Conservation (phyloP, 2,329 filamentous ascomycete genomes). For the Penicillium sp. region DNA sequence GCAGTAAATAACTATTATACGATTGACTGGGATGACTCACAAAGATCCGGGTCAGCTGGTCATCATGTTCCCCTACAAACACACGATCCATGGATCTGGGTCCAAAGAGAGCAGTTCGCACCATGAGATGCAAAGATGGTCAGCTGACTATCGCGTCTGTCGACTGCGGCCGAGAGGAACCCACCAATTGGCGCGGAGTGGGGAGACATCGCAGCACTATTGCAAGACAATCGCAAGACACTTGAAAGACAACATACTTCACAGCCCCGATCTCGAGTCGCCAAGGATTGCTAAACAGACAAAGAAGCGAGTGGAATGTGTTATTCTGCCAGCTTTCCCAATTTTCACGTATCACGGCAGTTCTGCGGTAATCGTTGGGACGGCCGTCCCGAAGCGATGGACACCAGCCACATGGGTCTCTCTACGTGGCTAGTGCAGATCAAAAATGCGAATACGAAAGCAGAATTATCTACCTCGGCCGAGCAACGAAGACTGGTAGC, state of each 20-base stretch:
- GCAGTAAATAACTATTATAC: background rate
- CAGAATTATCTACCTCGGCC: background rate
- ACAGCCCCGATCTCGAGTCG: constrained; percentile 5
- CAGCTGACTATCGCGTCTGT: constrained; percentile 11
- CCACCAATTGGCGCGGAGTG: constrained; percentile 8
- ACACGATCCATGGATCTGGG: constrained; percentile 6
- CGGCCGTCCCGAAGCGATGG: constrained; percentile 4
- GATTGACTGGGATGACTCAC: background rate
- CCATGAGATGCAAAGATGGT: constrained; percentile 4
- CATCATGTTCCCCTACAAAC: background rate
- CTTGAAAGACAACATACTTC: background rate
- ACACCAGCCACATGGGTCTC: constrained; percentile 8
- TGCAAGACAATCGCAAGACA: constrained; percentile 4
- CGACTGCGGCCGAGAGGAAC: constrained; percentile 8
- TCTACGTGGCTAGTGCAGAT: constrained; percentile 6
- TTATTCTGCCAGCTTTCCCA: background rate
- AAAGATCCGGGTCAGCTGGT: constrained; percentile 11
- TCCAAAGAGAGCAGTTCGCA: constrained; percentile 7
- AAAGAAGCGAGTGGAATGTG: background rate
- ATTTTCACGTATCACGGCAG: background rate
- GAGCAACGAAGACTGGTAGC: background rate
- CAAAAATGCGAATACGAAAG: background rate
- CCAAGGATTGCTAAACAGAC: background rate
- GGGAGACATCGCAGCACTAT: constrained; percentile 3
- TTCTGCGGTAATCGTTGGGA: constrained; percentile 4